Evolutionary conservation across 805 yeast genomes (phyloP).

Genomic region (Metschnikowia rubicola): DNA sequence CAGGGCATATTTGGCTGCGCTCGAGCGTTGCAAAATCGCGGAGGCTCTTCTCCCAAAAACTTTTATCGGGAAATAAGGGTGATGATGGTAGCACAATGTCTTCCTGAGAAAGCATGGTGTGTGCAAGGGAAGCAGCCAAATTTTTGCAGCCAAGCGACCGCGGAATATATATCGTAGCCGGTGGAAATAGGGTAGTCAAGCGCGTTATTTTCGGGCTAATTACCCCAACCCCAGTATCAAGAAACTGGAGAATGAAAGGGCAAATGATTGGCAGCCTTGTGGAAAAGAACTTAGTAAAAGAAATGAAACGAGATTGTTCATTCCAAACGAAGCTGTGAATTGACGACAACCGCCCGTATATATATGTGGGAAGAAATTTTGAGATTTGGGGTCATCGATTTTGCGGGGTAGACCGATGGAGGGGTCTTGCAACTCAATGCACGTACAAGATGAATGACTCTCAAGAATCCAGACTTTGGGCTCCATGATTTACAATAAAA

Average conservation of each 20-base stretch:
- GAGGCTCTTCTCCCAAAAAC: slow-evolving; percentile 1
- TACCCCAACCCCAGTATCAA: no score
- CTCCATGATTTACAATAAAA: background rate
- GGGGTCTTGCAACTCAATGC: slow-evolving; percentile 5
- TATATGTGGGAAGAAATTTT: background rate
- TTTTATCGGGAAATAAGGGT: background rate
- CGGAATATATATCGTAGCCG: no score
- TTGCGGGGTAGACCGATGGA: slow-evolving; percentile 8
- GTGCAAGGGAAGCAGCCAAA: no score
- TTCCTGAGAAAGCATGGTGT: background rate
- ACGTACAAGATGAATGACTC: slow-evolving; percentile 6
- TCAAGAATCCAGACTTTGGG: background rate
- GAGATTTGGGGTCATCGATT: background rate
- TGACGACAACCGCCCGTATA: background rate
- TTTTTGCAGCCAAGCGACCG: no score
- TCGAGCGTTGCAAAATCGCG: background rate
- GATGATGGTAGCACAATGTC: slow-evolving; percentile 2
- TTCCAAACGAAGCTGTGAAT: no score
- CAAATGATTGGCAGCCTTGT: background rate
- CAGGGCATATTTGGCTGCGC: slow-evolving; percentile 1
- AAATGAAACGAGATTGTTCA: background rate
- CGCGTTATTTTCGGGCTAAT: no score
- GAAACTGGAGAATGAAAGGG: background rate
- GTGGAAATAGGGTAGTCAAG: no score
- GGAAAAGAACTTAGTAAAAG: background rate